These are phyloP conservation scores for Penicillium sp. DNA, from an alignment of 2,329 filamentous ascomycete genomes.

Conservation along the genomic window DNA sequence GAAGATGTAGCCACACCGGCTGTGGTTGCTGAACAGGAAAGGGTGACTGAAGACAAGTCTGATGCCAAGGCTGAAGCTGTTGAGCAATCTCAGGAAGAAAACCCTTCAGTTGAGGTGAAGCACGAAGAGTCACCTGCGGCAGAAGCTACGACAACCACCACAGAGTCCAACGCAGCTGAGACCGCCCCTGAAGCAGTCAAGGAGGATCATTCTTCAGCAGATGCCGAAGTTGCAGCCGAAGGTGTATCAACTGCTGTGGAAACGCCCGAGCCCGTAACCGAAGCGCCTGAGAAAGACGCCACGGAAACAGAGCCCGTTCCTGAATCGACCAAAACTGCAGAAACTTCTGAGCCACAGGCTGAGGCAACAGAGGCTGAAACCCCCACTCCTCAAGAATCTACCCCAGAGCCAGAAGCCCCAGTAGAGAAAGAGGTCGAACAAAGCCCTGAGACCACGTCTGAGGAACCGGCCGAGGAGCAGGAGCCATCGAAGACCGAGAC, in stretches of 20 bases:
- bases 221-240: background rate
- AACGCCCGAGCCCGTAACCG: background rate
- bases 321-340: background rate
- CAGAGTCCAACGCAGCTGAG: background rate
- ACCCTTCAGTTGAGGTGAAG: background rate
- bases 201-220: background rate
- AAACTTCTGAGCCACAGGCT: background rate
- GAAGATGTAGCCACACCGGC: constrained; percentile 4
- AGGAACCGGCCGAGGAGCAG: background rate
- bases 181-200: constrained; percentile 3
- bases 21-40: constrained; percentile 1
- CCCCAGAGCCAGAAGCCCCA: background rate
- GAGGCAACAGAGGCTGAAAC: background rate
- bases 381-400: background rate
- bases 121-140: background rate
- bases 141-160: background rate
- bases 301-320: background rate
- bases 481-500: constrained; percentile 8
- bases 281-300: background rate
- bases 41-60: background rate
- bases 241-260: background rate
- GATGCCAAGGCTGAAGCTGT: background rate
- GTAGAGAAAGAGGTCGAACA: background rate
- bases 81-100: constrained; percentile 1
- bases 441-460: background rate